A percentile compares a stretch with the other conserved stretches of the same genome.
These are phyloP conservation scores for Delonix regia DNA, from an alignment of 306 rosid genomes.

Conservation along the genomic window DNA sequence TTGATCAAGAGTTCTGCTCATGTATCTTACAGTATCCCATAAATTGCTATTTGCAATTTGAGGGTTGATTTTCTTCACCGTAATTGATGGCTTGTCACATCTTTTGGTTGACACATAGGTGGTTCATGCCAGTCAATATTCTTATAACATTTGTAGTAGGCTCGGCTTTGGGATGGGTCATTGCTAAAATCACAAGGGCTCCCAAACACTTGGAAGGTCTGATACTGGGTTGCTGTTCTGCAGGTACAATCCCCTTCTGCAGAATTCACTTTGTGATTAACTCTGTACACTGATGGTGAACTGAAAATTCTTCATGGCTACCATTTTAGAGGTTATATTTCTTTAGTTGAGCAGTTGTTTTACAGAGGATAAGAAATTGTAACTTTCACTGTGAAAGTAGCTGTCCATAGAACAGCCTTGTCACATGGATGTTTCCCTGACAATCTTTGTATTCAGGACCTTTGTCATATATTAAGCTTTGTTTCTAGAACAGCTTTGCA, in stretches of 20 bases:
- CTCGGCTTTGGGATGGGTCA: constrained; percentile 56
- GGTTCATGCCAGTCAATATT: constrained; percentile 63
- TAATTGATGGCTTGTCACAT: constrained; percentile 6
- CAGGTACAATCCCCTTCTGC: constrained; percentile 48
- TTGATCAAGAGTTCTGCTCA: neutral
- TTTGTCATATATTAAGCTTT: neutral
- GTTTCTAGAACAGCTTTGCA: too few species aligned
- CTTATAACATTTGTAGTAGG: constrained; percentile 49
- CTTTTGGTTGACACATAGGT: constrained; percentile 39
- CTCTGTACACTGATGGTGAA: too few species aligned
- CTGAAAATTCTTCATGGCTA: neutral
- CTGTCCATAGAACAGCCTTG: neutral
- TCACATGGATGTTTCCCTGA: neutral
- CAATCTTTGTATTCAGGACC: neutral
- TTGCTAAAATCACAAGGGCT: constrained; percentile 48
- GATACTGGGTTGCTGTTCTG: constrained; percentile 50
- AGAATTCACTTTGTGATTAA: neutral
- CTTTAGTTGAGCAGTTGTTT: neutral
- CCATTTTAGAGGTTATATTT: neutral
- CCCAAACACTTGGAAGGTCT: constrained; percentile 52
- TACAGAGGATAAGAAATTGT: neutral
- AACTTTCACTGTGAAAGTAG: neutral
- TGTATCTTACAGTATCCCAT: neutral
- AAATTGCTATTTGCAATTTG: neutral
- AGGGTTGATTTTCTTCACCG: constrained; percentile 25